phyloP scores from a whole-genome alignment of 1,139 yeast species.

The Yamadazyma spencermartinsiae region DNA sequence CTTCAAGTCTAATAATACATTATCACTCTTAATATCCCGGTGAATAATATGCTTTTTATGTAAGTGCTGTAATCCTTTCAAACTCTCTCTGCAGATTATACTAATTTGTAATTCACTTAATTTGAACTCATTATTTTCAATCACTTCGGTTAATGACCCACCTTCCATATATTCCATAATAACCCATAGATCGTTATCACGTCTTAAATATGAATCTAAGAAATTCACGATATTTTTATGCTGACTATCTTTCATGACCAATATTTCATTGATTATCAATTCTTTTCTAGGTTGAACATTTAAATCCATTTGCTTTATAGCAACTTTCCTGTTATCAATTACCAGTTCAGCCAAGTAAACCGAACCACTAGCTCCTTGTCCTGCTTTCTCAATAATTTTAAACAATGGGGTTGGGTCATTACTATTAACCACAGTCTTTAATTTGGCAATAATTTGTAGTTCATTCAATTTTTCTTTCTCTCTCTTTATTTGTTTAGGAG shows the following conservation, averaged over 20 bases:
- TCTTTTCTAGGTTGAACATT: constrained; percentile 94
- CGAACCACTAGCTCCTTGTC: constrained; percentile 99
- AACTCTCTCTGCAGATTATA: constrained; percentile 85
- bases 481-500: constrained; percentile 51
- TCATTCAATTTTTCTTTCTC: constrained; percentile 79
- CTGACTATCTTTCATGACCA: constrained; percentile 51
- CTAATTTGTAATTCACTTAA: constrained; percentile 80
- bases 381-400: constrained; percentile 89
- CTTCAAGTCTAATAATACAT: constrained; percentile 78
- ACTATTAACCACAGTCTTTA: constrained; percentile 79
- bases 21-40: constrained; percentile 94
- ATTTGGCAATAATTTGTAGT: constrained; percentile 79
- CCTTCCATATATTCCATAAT: constrained; percentile 95
- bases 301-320: constrained; percentile 94
- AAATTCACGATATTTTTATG: constrained; percentile 50
- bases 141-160: constrained; percentile 79
- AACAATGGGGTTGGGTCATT: constrained; percentile 84
- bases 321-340: constrained; percentile 51
- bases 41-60: constrained; percentile 92
- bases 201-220: constrained; percentile 45
- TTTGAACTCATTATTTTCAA: constrained; percentile 70
- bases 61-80: constrained; percentile 87
- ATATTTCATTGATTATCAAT: constrained; percentile 62
- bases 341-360: constrained; percentile 85
- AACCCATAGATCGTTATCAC: constrained; percentile 68